phyloP scores from a whole-genome alignment of 306 rosid species.

The Gleditsia sinensis region DNA sequence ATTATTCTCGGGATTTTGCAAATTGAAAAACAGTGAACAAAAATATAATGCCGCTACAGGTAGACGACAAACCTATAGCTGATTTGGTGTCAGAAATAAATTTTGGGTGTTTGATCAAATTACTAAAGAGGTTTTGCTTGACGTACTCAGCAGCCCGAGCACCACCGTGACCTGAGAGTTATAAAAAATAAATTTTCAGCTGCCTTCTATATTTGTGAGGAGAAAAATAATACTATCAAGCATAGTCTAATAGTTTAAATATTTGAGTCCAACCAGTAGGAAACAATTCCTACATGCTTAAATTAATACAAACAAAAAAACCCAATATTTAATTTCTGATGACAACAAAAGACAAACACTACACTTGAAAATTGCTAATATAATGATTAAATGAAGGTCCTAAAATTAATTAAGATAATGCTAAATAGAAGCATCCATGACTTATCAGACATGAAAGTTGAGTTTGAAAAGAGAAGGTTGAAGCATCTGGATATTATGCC shows the following conservation, averaged over 20 bases:
- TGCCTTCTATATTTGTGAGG: slow-evolving; percentile 8
- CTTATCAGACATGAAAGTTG: not conserved
- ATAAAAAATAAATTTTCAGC: slow-evolving; percentile 30
- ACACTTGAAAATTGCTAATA: not conserved
- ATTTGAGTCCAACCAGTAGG: not conserved
- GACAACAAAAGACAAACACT: slow-evolving; percentile 3
- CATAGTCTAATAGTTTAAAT: not conserved
- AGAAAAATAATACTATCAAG: slow-evolving; percentile 19
- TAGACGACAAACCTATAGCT: slow-evolving; percentile 68
- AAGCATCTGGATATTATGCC: slow-evolving; percentile 5
- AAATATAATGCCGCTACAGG: not conserved
- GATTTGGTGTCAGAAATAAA: slow-evolving; percentile 95
- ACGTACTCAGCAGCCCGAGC: slow-evolving; percentile 97
- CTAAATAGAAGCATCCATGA: not conserved
- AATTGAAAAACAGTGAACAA: slow-evolving; percentile 9
- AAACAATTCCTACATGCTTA: not conserved
- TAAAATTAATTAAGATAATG: not conserved
- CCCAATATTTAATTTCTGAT: not conserved
- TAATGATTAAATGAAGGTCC: not conserved
- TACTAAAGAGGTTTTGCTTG: slow-evolving; percentile 88
- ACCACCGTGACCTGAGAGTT: slow-evolving; percentile 87
- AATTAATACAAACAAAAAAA: not conserved
- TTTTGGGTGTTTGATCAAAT: slow-evolving; percentile 89
- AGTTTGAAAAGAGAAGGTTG: slow-evolving; percentile 5
- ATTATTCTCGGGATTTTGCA: slow-evolving; percentile 21